Evolutionary conservation across 805 yeast species (phyloP), one percentile per base, ranked within the genome.

Genomic region (Cyberlindnera mississippiensis): DNA sequence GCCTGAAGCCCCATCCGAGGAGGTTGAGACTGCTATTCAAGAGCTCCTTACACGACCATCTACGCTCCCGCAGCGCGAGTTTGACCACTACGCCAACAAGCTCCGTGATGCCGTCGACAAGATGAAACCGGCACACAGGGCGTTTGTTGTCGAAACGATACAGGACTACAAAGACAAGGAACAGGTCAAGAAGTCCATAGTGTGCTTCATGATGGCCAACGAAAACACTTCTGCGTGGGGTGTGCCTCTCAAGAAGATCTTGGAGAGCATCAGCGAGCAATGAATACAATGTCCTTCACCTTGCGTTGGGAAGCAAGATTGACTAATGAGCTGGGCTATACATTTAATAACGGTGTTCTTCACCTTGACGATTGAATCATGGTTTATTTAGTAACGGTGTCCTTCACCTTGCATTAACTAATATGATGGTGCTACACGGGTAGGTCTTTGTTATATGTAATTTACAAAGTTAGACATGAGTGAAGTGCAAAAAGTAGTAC

Each of bases 171-270:
- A 52, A 8, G 56, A 62, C 19, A 55, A 50, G n/a, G 44, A 46
- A 2, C 33, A 42, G 13, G 71, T 65, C 41, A 68, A 67, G 41
- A 60, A 53, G 43, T 55, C 50, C 37, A 66, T 66, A 38, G 71
- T 66, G 24, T 64, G 72, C 24, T 81, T 77, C 67, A 78, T 81
- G 76, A 64, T 81, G 62, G 52, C 63, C 2, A 76, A 79, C 50
- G 72, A 69, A 33, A 80, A 84, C 1, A 74, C 76, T 10, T 68
- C 78, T 38, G 60, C 63, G 18, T 85, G 95, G 95, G 77, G 85
- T 46, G 69, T 77, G 19, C 83, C 90, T 4, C 64, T 85, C 40
- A 71, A 80, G 38, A 80, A 80, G 55, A 59, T 82, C 4, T 50
- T 76, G 13, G 76, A 74, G 40, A 64, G 62, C 40, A 48, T 46